phyloP scores from a whole-genome alignment of 345 rosid species.

The Pistacia atlantica region DNA sequence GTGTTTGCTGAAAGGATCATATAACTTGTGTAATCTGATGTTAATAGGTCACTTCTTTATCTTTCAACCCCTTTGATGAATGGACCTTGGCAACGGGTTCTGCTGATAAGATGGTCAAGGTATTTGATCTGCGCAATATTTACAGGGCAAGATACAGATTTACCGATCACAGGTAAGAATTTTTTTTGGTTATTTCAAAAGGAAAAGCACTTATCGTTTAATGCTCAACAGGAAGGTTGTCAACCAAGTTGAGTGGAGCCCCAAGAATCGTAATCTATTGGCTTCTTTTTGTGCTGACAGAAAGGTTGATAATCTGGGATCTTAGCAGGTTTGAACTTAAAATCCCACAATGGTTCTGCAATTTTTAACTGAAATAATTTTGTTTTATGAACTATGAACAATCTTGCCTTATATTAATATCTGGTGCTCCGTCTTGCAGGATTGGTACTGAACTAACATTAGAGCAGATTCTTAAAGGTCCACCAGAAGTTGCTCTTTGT shows the following conservation, averaged over 20 bases:
- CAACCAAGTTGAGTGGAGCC: constrained; percentile 90
- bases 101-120: constrained; percentile 67
- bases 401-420: too few relatives aligned
- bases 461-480: constrained; percentile 93
- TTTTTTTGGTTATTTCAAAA: too few relatives aligned
- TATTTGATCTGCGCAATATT: neutral
- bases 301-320: too few relatives aligned
- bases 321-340: too few relatives aligned
- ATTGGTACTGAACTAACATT: constrained; percentile 65
- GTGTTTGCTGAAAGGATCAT: too few relatives aligned
- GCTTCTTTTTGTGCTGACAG: too few relatives aligned
- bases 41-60: constrained; percentile 81
- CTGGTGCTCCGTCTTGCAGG: constrained; percentile 27
- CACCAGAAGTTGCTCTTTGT: constrained; percentile 95
- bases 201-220: too few relatives aligned
- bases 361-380: too few relatives aligned
- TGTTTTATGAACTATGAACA: too few relatives aligned
- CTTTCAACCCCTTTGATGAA: constrained; percentile 92
- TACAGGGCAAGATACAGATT: constrained; percentile 42
- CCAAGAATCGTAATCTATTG: too few relatives aligned
- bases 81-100: constrained; percentile 98
- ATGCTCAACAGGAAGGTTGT: constrained; percentile 73
- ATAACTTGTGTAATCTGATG: too few relatives aligned
- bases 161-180: constrained; percentile 82
- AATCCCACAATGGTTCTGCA: too few relatives aligned